Conservation (phyloP, 2,329 filamentous ascomycete genomes). For the Fusarium annulatum region DNA sequence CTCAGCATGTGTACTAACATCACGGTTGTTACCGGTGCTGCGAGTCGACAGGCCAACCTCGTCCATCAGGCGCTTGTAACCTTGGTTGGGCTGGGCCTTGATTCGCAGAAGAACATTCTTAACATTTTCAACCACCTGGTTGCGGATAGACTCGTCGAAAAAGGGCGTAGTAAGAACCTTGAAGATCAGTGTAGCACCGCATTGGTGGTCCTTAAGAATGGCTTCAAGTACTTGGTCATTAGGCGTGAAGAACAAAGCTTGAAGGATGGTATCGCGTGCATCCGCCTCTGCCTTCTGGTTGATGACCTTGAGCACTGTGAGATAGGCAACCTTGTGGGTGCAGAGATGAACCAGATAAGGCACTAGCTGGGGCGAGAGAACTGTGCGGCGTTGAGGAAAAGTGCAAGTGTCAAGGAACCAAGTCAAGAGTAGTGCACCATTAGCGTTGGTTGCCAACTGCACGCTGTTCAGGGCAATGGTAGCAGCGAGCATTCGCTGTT, state of each 20-base stretch:
- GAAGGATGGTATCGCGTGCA: constrained; percentile 87
- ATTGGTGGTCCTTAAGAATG: constrained; percentile 90
- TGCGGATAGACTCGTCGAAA: constrained; percentile 90
- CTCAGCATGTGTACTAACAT: constrained; percentile 57
- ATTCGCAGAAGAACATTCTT: constrained; percentile 88
- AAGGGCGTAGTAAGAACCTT: constrained; percentile 98
- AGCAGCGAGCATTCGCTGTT: constrained; percentile 93
- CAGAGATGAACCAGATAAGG: constrained; percentile 94
- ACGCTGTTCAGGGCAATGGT: constrained; percentile 97
- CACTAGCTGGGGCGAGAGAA: constrained; percentile 90
- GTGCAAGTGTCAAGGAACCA: constrained; percentile 99
- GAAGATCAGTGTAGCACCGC: constrained; percentile 95
- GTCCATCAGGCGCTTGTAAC: constrained; percentile 98
- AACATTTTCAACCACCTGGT: constrained; percentile 90
- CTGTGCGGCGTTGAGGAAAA: constrained; percentile 89
- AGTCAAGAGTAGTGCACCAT: constrained; percentile 91
- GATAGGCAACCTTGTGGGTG: constrained; percentile 97
- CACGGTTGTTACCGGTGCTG: constrained; percentile 57
- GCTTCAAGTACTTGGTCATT: constrained; percentile 89
- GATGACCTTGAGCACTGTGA: constrained; percentile 97
- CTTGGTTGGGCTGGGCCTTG: constrained; percentile 93
- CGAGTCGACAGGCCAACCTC: constrained; percentile 90
- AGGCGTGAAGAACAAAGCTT: constrained; percentile 90
- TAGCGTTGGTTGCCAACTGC: constrained; percentile 94
- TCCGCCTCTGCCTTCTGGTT: constrained; percentile 97